Evolutionary conservation across 2,329 filamentous ascomycete species (phyloP).

Genomic region (Pseudocercospora fuligena): DNA sequence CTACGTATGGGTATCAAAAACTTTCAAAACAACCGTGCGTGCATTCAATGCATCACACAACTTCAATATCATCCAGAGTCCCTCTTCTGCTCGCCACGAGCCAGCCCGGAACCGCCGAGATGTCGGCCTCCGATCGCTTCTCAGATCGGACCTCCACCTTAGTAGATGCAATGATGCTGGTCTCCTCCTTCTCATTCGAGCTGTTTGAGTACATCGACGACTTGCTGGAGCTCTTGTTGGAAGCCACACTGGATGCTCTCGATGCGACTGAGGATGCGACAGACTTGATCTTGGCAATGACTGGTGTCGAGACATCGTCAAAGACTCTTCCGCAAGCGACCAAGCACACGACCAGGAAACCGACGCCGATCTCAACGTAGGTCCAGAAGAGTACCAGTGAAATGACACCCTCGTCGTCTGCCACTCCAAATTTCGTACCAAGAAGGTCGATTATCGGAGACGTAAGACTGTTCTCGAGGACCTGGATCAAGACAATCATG

Average conservation of each 20-base stretch:
- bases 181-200: conserved; percentile 18
- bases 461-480: conserved; percentile 14
- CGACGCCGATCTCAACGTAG: conserved; percentile 23
- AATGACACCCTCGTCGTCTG: conserved; percentile 19
- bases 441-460: conserved; percentile 14
- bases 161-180: conserved; percentile 17
- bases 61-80: conserved; percentile 12
- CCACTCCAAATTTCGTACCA: conserved; percentile 12
- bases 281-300: conserved; percentile 17
- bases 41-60: conserved; percentile 5
- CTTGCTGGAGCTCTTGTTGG: conserved; percentile 16
- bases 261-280: conserved; percentile 5
- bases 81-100: conserved; percentile 21
- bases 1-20: conserved; percentile 1
- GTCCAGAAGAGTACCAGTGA: conserved; percentile 23
- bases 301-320: conserved; percentile 19
- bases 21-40: background rate
- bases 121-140: conserved; percentile 9
- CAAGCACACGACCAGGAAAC: conserved; percentile 24
- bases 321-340: conserved; percentile 20
- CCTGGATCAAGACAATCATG: conserved; percentile 20
- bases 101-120: conserved; percentile 20
- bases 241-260: conserved; percentile 15
- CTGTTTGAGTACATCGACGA: conserved; percentile 17
- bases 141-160: conserved; percentile 18